Conservation (phyloP, 139 green algal genomes). For the Ulvella scutata region DNA sequence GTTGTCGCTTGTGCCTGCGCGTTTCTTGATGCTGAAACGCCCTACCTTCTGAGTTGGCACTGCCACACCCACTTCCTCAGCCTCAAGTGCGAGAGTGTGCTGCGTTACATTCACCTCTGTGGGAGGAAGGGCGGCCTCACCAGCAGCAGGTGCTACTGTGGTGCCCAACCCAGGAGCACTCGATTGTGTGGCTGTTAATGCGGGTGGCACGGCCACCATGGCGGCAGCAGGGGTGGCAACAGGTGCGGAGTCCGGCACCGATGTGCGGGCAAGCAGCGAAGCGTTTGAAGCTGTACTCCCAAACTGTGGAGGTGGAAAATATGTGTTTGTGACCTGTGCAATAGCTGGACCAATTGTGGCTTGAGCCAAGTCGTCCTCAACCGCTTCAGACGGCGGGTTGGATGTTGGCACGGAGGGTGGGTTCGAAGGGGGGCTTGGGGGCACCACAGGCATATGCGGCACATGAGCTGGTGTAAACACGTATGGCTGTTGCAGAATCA, state of each 20-base stretch:
- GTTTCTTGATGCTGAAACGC: conserved; percentile 67
- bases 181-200: neutral
- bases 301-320: neutral
- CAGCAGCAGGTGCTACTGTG: neutral
- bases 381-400: neutral
- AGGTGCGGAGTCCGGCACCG: no score
- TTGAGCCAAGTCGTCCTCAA: neutral
- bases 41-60: conserved; percentile 41
- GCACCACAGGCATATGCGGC: no score
- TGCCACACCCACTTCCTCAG: neutral
- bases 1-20: conserved; percentile 18
- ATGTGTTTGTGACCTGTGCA: neutral
- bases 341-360: neutral
- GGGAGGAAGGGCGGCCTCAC: neutral
- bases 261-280: no score
- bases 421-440: neutral
- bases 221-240: neutral
- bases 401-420: neutral
- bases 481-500: conserved; percentile 6
- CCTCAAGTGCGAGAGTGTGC: neutral
- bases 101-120: neutral
- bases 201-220: neutral
- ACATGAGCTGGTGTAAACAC: no score
- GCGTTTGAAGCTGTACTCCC: neutral
- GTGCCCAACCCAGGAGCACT: neutral